Evolutionary conservation across 2,329 filamentous ascomycete species (phyloP).

Genomic region (Pochonia chlamydosporia): DNA sequence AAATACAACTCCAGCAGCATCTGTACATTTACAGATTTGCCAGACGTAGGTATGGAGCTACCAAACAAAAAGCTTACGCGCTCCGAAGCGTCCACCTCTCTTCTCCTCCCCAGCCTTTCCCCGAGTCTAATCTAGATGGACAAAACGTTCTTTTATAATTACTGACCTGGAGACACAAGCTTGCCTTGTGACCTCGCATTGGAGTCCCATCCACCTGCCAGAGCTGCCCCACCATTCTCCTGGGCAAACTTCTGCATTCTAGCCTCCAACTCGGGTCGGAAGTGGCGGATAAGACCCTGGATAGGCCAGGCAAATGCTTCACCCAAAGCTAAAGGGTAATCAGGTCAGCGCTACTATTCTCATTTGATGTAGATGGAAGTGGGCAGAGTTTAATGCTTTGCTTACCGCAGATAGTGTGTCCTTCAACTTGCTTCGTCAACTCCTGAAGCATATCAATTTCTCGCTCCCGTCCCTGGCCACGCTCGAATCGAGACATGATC

Average conservation of each 20-base stretch:
- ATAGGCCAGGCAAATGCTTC: conserved; percentile 99
- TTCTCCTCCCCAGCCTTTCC: background rate
- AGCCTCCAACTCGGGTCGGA: conserved; percentile 90
- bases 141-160: conserved; percentile 29
- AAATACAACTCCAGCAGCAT: conserved; percentile 7
- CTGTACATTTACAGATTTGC: conserved; percentile 1
- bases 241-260: conserved; percentile 77
- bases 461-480: conserved; percentile 77
- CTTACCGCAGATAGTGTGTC: conserved; percentile 94
- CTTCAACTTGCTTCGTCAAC: conserved; percentile 98
- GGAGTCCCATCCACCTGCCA: conserved; percentile 85
- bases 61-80: background rate
- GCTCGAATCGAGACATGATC: conserved; percentile 96
- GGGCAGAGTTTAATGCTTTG: conserved; percentile 16
- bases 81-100: background rate
- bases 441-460: conserved; percentile 99
- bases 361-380: background rate
- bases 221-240: conserved; percentile 64
- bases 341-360: background rate
- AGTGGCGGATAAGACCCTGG: conserved; percentile 96
- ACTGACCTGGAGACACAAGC: conserved; percentile 86
- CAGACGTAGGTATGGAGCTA: background rate
- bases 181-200: conserved; percentile 71
- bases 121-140: conserved; percentile 6
- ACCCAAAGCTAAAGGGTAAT: conserved; percentile 62